Evolutionary conservation across 805 yeast species (phyloP).

Genomic region (Blastobotrys americana): DNA sequence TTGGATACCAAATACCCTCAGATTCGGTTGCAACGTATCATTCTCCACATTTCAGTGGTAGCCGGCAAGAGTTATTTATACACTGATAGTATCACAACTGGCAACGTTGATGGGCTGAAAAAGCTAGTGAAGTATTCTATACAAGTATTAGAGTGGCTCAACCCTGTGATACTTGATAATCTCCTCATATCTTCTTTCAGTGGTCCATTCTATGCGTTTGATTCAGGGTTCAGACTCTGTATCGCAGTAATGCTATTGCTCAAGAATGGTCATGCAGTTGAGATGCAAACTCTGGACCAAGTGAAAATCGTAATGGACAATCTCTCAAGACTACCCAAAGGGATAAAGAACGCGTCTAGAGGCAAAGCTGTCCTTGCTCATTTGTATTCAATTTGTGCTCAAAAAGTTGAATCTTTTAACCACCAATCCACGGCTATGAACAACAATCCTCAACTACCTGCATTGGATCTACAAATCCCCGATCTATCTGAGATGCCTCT

Average conservation of each 20-base stretch:
- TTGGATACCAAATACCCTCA: not conserved
- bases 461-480: not conserved
- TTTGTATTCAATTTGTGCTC: not conserved
- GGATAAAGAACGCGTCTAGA: not conserved
- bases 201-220: not conserved
- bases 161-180: not conserved
- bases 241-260: not conserved
- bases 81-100: not conserved
- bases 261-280: not conserved
- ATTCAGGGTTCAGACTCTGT: not conserved
- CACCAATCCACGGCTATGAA: not conserved
- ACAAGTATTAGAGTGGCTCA: not conserved
- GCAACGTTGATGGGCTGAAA: not conserved
- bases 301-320: not conserved
- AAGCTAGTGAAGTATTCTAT: not conserved
- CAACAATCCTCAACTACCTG: not conserved
- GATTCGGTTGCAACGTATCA: not conserved
- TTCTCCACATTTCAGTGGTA: not conserved
- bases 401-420: not conserved
- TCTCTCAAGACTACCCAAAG: not conserved
- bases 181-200: not conserved
- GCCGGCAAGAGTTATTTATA: not conserved
- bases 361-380: not conserved
- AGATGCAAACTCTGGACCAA: not conserved
- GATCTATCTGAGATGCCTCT: not conserved